These are phyloP conservation scores for Clavispora carvajalis DNA, from an alignment of 805 yeast genomes.

Conservation along the genomic window DNA sequence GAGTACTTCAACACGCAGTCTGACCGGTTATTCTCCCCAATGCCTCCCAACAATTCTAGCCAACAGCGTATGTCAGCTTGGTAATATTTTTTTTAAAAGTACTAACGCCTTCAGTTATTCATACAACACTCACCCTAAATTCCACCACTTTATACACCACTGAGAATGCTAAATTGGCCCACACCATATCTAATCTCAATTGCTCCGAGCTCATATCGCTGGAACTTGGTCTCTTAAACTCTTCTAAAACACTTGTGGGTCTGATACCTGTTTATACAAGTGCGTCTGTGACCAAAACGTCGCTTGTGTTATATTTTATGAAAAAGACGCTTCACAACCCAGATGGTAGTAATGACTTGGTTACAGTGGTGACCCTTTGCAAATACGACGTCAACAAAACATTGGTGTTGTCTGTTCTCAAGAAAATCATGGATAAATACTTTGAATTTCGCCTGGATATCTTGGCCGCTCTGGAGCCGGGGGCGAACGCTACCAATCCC, in stretches of 20 bases:
- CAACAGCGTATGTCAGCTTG: slow-evolving; percentile 10
- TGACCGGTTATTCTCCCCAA: background rate
- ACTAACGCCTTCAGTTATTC: slow-evolving; percentile 31
- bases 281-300: slow-evolving; percentile 22
- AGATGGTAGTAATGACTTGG: slow-evolving; percentile 44
- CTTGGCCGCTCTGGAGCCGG: slow-evolving; percentile 9
- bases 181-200: slow-evolving; percentile 40
- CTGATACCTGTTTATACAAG: slow-evolving; percentile 27
- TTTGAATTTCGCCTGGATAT: slow-evolving; percentile 33
- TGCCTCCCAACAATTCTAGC: slow-evolving; percentile 3
- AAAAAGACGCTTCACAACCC: slow-evolving; percentile 37
- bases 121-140: slow-evolving; percentile 46
- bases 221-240: slow-evolving; percentile 50
- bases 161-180: slow-evolving; percentile 43
- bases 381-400: slow-evolving; percentile 41
- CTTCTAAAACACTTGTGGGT: slow-evolving; percentile 39
- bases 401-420: slow-evolving; percentile 43
- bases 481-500: background rate
- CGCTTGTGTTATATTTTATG: slow-evolving; percentile 42
- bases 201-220: slow-evolving; percentile 50
- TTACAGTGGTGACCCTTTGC: slow-evolving; percentile 47
- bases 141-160: slow-evolving; percentile 57
- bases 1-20: background rate
- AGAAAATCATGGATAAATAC: slow-evolving; percentile 48
- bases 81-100: no score